Evolutionary conservation across 495 filamentous ascomycete species (phyloP).

Genomic region (Aspergillus coremiiformis): DNA sequence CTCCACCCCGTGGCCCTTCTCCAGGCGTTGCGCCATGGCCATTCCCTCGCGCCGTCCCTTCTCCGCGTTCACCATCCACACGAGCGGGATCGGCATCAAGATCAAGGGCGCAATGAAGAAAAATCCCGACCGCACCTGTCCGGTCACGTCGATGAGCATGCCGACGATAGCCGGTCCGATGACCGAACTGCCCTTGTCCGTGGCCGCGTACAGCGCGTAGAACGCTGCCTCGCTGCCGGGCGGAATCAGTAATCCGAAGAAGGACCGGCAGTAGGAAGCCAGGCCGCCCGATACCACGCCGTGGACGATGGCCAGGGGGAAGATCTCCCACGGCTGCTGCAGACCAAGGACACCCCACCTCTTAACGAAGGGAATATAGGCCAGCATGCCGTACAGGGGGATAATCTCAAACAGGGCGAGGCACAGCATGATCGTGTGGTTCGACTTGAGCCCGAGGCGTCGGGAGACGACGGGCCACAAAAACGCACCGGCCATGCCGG

Average conservation of each 20-base stretch:
- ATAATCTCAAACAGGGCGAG: constrained; percentile 80
- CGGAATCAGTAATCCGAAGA: constrained; percentile 79
- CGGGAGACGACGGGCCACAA: constrained; percentile 68
- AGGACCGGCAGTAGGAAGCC: constrained; percentile 73
- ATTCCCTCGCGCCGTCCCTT: constrained; percentile 64
- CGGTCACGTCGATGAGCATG: constrained; percentile 69
- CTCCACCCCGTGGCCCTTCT: constrained; percentile 2
- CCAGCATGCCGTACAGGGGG: constrained; percentile 76
- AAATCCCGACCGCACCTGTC: constrained; percentile 79
- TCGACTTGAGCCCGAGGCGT: constrained; percentile 52
- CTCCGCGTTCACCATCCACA: constrained; percentile 74
- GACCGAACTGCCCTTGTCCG: constrained; percentile 83
- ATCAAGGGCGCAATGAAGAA: constrained; percentile 79
- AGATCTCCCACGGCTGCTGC: constrained; percentile 88
- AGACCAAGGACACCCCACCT: constrained; percentile 69
- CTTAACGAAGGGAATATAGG: constrained; percentile 69
- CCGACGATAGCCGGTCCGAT: constrained; percentile 88
- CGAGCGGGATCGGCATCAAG: constrained; percentile 65
- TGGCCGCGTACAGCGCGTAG: constrained; percentile 88
- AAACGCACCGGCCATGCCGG: constrained; percentile 76
- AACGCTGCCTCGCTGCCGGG: constrained; percentile 89
- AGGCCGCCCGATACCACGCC: constrained; percentile 81
- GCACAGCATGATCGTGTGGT: constrained; percentile 76
- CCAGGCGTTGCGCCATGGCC: constrained; percentile 55
- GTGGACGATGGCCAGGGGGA: constrained; percentile 74